Evolutionary conservation across 2,329 filamentous ascomycete species (phyloP), one percentile per base, ranked within the genome.

Genomic region (Sclerotinia spermophila): DNA sequence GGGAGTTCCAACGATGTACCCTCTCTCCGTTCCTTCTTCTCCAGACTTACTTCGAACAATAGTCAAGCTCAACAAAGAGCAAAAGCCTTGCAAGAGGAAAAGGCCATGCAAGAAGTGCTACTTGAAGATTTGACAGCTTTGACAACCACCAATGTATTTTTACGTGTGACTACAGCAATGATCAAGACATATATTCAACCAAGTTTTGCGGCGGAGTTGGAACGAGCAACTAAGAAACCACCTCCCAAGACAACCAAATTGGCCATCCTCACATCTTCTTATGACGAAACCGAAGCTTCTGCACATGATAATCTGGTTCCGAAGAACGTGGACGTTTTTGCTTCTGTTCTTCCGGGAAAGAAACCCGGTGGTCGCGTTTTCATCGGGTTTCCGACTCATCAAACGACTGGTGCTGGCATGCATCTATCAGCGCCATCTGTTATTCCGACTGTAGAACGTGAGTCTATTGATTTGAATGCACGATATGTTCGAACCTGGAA

Each of bases 401-500:
- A 99, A 82, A 99, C 96, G 0, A 99, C 96, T 0, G 96, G 95
- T 69, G 89, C 95, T 40, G 92, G 95, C 24, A 92, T 96, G 79
- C 96, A 99, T 80, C 92, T 99, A 42, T 98, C 95, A 19, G 96
- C 96, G 0, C 96, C 94, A 1, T 97, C 95, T 0, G 90, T 99
- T 21, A 99, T 99, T 71, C 96, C 96, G 0, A 99, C 96, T 0
- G 96, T 99, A 3, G 96, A 99, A 81, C 89, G 96, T 78, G 96
- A 99, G 79, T 96, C 93, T 68, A 97, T 99, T 71, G 96, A 99
- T 80, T 85, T 99, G 73, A 98, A 99, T 79, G 96, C 96, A 24
- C 89, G 94, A 70, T 97, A 94, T 85, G 95, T 99, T 24, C 90
- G 94, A 73, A 93, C 90, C 24, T 99, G 96, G 96, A 99, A 99